Evolutionary conservation across 176 grass and related monocot species (phyloP).

Genomic region (Cymbopogon citratus): DNA sequence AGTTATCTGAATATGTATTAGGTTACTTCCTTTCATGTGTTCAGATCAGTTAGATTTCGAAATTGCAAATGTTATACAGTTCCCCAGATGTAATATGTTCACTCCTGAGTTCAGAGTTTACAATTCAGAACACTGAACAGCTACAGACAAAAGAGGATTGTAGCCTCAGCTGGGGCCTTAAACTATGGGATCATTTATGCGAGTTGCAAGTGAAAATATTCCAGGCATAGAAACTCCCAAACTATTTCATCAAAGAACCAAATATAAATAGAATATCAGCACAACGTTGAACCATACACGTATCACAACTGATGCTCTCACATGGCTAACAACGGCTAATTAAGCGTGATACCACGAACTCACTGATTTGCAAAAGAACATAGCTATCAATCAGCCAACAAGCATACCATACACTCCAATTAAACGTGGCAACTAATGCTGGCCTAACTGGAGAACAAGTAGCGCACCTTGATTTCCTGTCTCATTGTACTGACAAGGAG

Average conservation of each 20-base stretch:
- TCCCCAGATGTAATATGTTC: neutral
- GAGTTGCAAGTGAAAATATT: neutral
- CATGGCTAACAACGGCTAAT: conserved; percentile 1
- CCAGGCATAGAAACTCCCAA: neutral
- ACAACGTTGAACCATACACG: too few species aligned
- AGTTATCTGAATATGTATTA: neutral
- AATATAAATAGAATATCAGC: too few species aligned
- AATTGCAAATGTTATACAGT: neutral
- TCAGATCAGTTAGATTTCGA: neutral
- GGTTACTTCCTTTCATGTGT: neutral
- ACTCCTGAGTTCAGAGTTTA: neutral
- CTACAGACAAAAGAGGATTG: neutral
- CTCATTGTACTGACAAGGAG: conserved; percentile 58
- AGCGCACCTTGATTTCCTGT: conserved; percentile 54
- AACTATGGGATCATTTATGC: neutral
- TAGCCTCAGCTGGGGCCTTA: neutral
- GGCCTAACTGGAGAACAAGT: conserved; percentile 1
- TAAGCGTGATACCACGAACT: neutral
- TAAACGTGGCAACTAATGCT: neutral
- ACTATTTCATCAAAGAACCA: too few species aligned
- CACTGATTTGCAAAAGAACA: neutral
- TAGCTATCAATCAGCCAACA: neutral
- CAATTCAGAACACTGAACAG: neutral
- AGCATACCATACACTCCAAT: neutral
- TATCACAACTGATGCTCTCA: too few species aligned